Base-by-base conservation (phyloP, 176 grass and related monocot genomes). In the Musa itinerans region DNA sequence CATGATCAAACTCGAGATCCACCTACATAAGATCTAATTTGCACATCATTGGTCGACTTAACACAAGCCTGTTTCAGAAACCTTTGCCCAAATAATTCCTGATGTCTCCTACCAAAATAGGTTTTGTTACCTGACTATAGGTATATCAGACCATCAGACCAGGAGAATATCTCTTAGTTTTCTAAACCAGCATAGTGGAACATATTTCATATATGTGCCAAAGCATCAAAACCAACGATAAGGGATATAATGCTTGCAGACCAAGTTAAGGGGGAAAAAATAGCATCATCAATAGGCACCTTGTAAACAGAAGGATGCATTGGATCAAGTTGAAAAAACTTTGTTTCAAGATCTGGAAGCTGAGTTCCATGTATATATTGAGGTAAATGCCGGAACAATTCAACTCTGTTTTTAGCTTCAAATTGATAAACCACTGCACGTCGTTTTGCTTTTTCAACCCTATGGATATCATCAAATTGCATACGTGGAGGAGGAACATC, bases 271-370 rank as follows among this genome's bases (percentile, higher is more conserved):
- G 0, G 34, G 34, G 34, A 5, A 5, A 6, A 0, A 54, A 13
- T 55, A 26, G 53, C 5, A 55, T 56, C 53, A 27, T 43, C 4
- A 4, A 8, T 24, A 55, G 61, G 7, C 81, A 96, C 89, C 86
- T 96, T 90, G 85, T 85, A 96, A 58, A 96, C 84, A 87, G 92
- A 92, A 85, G 92, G 86, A 76, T 96, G 92, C 59, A 96, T 84
- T 78, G 71, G 82, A 65, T 85, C 74, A 81, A 81, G 86, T 66
- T 85, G 89, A 77, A 96, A 87, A 34, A 54, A 65, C 83, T 92
- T 96, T 58, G 82, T 80, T 56, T 96, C 82, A 1, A 92, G 82
- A 27, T 96, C 89, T 83, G 92, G 89, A 73, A 96, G 82, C 59
- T 85, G 89, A 81, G 86, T 89, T 29, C 82, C 92, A 81, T 83